Percentiles rank a stretch among this genome's conserved stretches.
phyloP scores from a whole-genome alignment of 1,284 basidiomycete genomes.

The Microbotryum violaceum region DNA sequence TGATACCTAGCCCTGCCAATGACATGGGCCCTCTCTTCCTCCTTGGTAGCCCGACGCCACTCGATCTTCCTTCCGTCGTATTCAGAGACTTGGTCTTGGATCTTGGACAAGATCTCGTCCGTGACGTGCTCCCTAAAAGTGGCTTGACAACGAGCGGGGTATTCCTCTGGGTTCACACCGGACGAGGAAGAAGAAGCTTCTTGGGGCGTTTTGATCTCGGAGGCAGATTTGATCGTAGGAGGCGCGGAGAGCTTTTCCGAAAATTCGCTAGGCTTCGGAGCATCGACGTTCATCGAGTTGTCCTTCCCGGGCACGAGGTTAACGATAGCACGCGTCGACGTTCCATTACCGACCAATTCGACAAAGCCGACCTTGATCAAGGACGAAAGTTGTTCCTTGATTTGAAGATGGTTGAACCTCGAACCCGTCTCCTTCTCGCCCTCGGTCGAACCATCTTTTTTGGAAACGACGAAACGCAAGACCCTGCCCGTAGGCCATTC shows the following conservation, averaged over 20 bases:
- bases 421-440: constrained; percentile 37
- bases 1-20: constrained; percentile 59
- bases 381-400: constrained; percentile 29
- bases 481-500: constrained; percentile 59
- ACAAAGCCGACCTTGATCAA: constrained; percentile 26
- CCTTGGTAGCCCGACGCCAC: constrained; percentile 40
- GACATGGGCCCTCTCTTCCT: constrained; percentile 69
- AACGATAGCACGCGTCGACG: constrained; percentile 10
- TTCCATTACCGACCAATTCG: constrained; percentile 9
- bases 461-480: constrained; percentile 52
- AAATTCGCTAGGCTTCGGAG: constrained; percentile 22
- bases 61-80: constrained; percentile 42
- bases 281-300: constrained; percentile 1
- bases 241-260: constrained; percentile 23
- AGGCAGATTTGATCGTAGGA: constrained; percentile 21
- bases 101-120: constrained; percentile 45
- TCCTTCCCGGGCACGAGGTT: constrained; percentile 7
- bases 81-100: constrained; percentile 43
- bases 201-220: constrained; percentile 3
- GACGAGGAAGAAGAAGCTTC: constrained; percentile 40
- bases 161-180: constrained; percentile 45
- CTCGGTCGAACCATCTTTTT: constrained; percentile 24
- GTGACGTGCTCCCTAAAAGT: constrained; percentile 43
- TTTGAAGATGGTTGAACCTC: constrained; percentile 23
- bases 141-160: constrained; percentile 44